phyloP scores from a whole-genome alignment of 2,329 filamentous ascomycete genomes.

The Daldinia sp. region DNA sequence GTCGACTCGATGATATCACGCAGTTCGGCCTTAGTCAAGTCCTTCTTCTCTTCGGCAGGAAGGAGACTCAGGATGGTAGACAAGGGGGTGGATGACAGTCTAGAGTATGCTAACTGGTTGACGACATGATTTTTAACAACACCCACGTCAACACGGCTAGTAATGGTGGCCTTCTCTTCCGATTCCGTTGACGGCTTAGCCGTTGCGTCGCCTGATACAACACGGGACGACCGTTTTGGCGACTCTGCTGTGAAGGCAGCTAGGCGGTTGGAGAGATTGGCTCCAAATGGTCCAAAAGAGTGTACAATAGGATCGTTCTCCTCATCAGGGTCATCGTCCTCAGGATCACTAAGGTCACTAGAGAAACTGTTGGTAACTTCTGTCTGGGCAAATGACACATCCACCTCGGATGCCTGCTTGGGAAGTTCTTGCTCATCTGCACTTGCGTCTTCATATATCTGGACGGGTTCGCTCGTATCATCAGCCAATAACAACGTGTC shows the following conservation, averaged over 20 bases:
- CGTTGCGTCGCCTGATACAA: conserved; percentile 42
- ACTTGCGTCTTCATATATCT: conserved; percentile 80
- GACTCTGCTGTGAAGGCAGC: conserved; percentile 79
- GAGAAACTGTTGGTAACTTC: conserved; percentile 66
- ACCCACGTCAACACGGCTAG: conserved; percentile 54
- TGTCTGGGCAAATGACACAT: conserved; percentile 62
- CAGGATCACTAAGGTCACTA: conserved; percentile 68
- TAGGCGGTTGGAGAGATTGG: conserved; percentile 84
- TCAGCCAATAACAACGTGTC: conserved; percentile 59
- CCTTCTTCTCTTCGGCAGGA: conserved; percentile 72
- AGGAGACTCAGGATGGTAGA: conserved; percentile 91
- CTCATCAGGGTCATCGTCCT: conserved; percentile 85
- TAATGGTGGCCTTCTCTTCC: conserved; percentile 46
- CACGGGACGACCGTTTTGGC: conserved; percentile 61
- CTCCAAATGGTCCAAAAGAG: conserved; percentile 91
- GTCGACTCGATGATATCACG: conserved; percentile 79
- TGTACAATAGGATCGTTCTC: conserved; percentile 95
- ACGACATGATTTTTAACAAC: conserved; percentile 85
- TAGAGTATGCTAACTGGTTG: conserved; percentile 95
- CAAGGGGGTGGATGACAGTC: conserved; percentile 89
- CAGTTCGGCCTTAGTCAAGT: conserved; percentile 72
- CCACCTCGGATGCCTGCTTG: conserved; percentile 46
- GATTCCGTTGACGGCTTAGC: conserved; percentile 46
- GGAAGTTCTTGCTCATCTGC: conserved; percentile 66
- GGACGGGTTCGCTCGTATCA: conserved; percentile 60